Evolutionary conservation across 1,139 yeast genomes (phyloP), one percentile per base, ranked within the genome.

Genomic region (Debaryomycetaceae sp.): DNA sequence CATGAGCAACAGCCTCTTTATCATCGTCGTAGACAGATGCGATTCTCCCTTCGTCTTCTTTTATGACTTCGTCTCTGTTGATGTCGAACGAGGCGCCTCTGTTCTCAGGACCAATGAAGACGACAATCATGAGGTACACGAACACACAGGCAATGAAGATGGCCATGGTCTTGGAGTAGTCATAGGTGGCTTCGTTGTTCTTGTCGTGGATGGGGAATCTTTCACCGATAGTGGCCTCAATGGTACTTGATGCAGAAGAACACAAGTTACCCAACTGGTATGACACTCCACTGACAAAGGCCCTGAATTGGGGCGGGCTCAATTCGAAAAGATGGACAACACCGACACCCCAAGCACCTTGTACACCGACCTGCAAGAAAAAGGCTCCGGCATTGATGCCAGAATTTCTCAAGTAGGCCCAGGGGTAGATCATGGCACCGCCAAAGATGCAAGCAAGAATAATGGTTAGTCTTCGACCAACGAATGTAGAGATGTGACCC

Each of bases 331-430:
- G 68, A 59, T 85, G 88, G 47, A 84, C 78, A 40, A 95, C 95
- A 49, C 84, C 75, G 35, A 85, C 86, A 51, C 95, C 94, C 89
- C 95, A 87, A 14, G 88, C 85, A 48, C 95, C 95, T 63, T 86
- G 95, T 37, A 87, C 92, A 50, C 81, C 81, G 54, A 82, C 79
- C 61, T 87, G 95, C 52, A 87, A 64, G 67, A 83, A 85, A 63
- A 86, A 87, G 1, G 73, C 92, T 43, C 87, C 84, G 5, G 92
- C 94, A 54, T 85, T 82, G 48, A 84, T 76, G 29, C 81, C 87
- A 29, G 61, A 51, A 44, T 70, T 70, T 14, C 48, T 53, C 31
- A 74, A 59, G 52, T 79, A 85, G 0, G 87, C 91, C 91, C 92
- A 81, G 35, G 88, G 88, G 50, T 81, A 81, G 40, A 80, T 71